A percentile compares a stretch with the other conserved stretches of the same genome.
These are phyloP conservation scores for Pythium dissimile DNA, from an alignment of 352 stramenopile genomes.

Conservation along the genomic window DNA sequence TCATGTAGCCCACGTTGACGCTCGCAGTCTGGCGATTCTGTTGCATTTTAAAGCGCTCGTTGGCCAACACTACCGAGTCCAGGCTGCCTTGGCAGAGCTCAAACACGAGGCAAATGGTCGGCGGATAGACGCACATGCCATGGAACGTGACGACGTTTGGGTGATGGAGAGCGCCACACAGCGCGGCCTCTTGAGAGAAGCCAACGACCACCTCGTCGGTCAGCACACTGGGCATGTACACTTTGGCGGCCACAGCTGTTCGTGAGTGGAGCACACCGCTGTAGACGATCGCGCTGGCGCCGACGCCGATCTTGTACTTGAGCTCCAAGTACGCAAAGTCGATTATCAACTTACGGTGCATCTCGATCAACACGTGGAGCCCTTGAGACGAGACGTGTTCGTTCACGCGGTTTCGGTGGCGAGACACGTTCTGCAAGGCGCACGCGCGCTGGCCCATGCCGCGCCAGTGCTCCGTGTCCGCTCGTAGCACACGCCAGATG, in stretches of 20 bases:
- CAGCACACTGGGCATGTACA: conserved; percentile 40
- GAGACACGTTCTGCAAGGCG: conserved; percentile 40
- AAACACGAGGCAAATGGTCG: conserved; percentile 43
- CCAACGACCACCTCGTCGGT: conserved; percentile 29
- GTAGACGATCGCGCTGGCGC: conserved; percentile 26
- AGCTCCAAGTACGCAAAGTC: conserved; percentile 65
- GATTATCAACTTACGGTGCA: conserved; percentile 59
- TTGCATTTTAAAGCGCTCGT: conserved; percentile 27
- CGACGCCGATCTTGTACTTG: conserved; percentile 22
- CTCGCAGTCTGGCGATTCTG: conserved; percentile 53
- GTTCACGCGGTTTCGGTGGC: not conserved
- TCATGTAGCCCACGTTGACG: conserved; percentile 17
- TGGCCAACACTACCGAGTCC: conserved; percentile 45
- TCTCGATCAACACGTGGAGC: conserved; percentile 53
- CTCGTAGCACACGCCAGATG: conserved; percentile 66
- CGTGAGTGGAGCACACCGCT: conserved; percentile 23
- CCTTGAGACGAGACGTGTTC: conserved; percentile 22
- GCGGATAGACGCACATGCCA: conserved; percentile 50
- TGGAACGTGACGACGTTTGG: conserved; percentile 43
- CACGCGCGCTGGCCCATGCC: conserved; percentile 50
- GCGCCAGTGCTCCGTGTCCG: conserved; percentile 69
- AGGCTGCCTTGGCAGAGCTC: conserved; percentile 63
- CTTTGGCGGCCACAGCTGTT: conserved; percentile 39
- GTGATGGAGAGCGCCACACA: conserved; percentile 34
- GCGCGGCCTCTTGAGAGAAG: conserved; percentile 39